Evolutionary conservation across 257 asterid species (phyloP).

Genomic region (Nemophila menziesii): DNA sequence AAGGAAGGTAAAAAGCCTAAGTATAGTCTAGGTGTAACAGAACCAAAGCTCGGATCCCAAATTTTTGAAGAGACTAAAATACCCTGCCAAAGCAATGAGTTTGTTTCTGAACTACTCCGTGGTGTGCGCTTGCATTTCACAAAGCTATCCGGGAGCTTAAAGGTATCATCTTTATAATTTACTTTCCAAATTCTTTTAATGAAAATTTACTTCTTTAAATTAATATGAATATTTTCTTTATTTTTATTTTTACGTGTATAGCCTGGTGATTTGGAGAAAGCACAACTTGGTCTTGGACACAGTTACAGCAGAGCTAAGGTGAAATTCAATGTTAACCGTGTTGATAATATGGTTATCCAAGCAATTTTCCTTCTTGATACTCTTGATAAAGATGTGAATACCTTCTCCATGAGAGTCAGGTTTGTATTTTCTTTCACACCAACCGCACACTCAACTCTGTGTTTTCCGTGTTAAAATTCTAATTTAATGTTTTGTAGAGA

Average conservation of each 20-base stretch:
- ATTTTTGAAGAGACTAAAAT: conserved; percentile 67
- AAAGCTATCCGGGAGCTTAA: conserved; percentile 48
- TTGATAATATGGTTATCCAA: conserved; percentile 94
- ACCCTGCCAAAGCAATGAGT: conserved; percentile 84
- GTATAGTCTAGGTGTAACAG: conserved; percentile 71
- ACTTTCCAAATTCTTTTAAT: not conserved
- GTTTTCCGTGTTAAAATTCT: conserved; percentile 2
- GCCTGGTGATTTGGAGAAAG: conserved; percentile 89
- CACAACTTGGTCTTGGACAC: conserved; percentile 93
- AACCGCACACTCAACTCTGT: not conserved
- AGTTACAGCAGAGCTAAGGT: conserved; percentile 97
- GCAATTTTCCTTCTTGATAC: conserved; percentile 92
- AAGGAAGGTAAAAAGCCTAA: conserved; percentile 80
- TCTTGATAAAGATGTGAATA: conserved; percentile 84
- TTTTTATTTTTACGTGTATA: conserved; percentile 14
- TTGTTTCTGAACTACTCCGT: conserved; percentile 74
- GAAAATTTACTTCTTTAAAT: not conserved
- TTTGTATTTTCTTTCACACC: conserved; percentile 24
- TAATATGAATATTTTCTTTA: conserved; percentile 1
- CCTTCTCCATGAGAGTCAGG: conserved; percentile 97
- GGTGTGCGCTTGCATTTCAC: conserved; percentile 78
- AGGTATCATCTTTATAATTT: conserved; percentile 35
- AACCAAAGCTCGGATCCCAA: conserved; percentile 86
- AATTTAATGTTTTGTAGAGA: conserved; percentile 64
- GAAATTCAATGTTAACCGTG: conserved; percentile 93